These are phyloP conservation scores for Auricularia sp. DNA, from an alignment of 768 basidiomycete species.

Conservation along the genomic window DNA sequence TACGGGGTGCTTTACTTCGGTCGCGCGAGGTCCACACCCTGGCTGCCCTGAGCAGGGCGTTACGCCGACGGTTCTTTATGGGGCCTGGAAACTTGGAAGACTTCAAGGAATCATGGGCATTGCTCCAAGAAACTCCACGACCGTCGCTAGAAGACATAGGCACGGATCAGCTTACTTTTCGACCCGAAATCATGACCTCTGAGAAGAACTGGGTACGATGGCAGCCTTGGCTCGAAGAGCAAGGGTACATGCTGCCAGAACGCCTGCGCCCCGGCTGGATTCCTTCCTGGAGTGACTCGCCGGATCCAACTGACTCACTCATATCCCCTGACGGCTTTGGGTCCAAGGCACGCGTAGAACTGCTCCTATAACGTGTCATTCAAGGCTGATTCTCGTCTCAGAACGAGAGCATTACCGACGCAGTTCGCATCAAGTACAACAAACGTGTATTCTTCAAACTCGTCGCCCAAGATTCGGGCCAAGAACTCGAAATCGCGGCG, in stretches of 20 bases:
- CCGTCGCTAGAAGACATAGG: too few species aligned
- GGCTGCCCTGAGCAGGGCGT: too few species aligned
- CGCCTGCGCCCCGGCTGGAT: not conserved
- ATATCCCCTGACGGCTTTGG: not conserved
- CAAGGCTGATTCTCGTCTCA: not conserved
- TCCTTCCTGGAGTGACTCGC: not conserved
- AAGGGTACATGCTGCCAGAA: not conserved
- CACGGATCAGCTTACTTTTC: not conserved
- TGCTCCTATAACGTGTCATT: too few species aligned
- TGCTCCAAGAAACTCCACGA: too few species aligned
- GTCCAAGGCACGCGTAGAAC: not conserved
- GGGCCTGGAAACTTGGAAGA: too few species aligned
- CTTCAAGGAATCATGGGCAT: too few species aligned
- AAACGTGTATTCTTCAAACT: not conserved
- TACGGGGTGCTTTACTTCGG: too few species aligned
- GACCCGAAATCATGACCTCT: not conserved
- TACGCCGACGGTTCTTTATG: too few species aligned
- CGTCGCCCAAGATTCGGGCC: not conserved
- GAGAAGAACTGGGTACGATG: not conserved
- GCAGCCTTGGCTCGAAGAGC: not conserved
- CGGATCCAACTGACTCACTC: not conserved
- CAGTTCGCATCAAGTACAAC: not conserved
- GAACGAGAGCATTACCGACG: not conserved
- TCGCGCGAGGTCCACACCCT: too few species aligned
- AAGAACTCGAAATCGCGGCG: not conserved